phyloP scores from a whole-genome alignment of 306 rosid species.

The Lathyrus sativus region DNA sequence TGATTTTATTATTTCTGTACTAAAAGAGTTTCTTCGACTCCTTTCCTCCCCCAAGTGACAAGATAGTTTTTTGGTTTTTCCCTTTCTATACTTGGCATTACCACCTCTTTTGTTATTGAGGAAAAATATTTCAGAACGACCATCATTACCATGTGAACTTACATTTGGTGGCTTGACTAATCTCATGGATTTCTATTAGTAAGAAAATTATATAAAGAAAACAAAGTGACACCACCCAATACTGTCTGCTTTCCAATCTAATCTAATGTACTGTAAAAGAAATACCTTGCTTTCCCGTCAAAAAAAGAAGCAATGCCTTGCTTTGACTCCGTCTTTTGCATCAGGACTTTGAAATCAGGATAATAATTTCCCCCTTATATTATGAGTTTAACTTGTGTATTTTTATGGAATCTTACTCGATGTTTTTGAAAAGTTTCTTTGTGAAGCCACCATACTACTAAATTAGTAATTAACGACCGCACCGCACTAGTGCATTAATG shows the following conservation, averaged over 20 bases:
- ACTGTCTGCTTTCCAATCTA: neutral
- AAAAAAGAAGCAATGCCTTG: neutral
- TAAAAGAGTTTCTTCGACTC: neutral
- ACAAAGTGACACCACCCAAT: slow-evolving; percentile 1
- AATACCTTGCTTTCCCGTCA: neutral
- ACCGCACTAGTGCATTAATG: neutral
- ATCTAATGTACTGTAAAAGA: neutral
- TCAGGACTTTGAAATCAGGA: neutral
- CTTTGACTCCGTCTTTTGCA: neutral
- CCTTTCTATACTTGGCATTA: slow-evolving; percentile 12
- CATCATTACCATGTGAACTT: neutral
- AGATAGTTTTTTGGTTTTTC: neutral
- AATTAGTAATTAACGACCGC: neutral
- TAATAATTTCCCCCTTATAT: neutral
- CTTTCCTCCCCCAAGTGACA: neutral
- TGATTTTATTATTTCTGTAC: neutral
- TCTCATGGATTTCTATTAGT: slow-evolving; percentile 2
- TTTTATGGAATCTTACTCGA: neutral
- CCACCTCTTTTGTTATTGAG: neutral
- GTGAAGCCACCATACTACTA: slow-evolving; percentile 13
- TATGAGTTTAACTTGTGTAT: slow-evolving; percentile 7
- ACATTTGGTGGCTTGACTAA: slow-evolving; percentile 1
- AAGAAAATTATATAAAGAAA: neutral
- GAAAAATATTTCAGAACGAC: neutral
- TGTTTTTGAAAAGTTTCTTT: neutral